Evolutionary conservation across 139 green algal genomes (phyloP).

Genomic region (Picochlorum sp.): DNA sequence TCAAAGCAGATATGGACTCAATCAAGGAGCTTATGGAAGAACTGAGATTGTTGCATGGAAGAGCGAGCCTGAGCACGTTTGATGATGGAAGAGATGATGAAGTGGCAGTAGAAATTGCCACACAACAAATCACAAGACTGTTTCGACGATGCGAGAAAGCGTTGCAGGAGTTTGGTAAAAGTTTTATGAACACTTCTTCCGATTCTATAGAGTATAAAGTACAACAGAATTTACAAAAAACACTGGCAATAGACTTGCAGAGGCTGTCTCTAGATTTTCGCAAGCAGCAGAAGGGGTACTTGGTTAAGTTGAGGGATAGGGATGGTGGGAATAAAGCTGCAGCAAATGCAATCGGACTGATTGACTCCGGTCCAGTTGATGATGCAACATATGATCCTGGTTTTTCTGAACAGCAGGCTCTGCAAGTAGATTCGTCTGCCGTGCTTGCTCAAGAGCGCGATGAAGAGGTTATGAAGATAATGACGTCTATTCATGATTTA

Average conservation of each 20-base stretch:
- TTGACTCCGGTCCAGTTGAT: constrained; percentile 16
- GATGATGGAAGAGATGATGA: constrained; percentile 40
- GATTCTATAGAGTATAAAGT: constrained; percentile 36
- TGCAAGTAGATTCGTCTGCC: constrained; percentile 28
- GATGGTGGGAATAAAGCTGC: constrained; percentile 43
- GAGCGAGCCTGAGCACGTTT: constrained; percentile 38
- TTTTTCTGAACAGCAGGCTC: constrained; percentile 55
- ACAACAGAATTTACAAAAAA: constrained; percentile 57
- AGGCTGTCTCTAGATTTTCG: constrained; percentile 74
- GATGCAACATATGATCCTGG: constrained; percentile 48
- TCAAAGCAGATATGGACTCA: constrained; percentile 28
- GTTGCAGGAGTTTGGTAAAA: constrained; percentile 30
- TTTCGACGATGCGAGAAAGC: constrained; percentile 41
- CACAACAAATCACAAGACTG: constrained; percentile 43
- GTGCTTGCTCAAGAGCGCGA: constrained; percentile 66
- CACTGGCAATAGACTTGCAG: constrained; percentile 75
- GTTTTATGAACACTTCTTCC: not conserved
- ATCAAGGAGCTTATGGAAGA: constrained; percentile 51
- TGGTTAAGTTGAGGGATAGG: constrained; percentile 62
- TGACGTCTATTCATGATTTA: constrained; percentile 68
- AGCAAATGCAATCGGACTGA: constrained; percentile 14
- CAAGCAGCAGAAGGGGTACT: constrained; percentile 74
- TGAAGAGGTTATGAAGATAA: constrained; percentile 71
- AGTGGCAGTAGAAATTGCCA: constrained; percentile 27
- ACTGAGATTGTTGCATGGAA: constrained; percentile 27